Base-by-base conservation (phyloP, 768 basidiomycete species). In the Tulasnella calospora region DNA sequence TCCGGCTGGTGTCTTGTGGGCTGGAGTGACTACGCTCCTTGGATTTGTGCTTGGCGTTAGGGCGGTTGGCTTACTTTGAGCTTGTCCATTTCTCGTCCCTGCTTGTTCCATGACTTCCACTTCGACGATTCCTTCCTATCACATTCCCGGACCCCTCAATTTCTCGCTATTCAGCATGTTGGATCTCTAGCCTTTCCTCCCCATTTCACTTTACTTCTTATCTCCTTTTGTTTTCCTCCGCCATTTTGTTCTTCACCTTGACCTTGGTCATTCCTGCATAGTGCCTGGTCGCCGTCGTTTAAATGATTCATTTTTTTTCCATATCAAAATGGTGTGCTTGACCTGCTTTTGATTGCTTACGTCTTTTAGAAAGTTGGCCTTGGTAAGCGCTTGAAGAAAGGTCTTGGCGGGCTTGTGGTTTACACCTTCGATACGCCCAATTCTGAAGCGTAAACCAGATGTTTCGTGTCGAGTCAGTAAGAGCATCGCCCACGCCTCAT, bases 61-160 rank as follows among this genome's bases (percentile, higher is more conserved):
- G 67, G n/a, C 57, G 46, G 51, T 78, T 4, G 77, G 41, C 19
- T 23, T 72, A n/a, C 77, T 78, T 1, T 78, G 70, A 78, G 30
- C 35, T 15, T 17, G 47, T 13, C 40, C 35, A 3, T 35, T 33
- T 35, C 30, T 55, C 21, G 72, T 74, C 30, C 47, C 36, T 74
- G 47, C 35, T 55, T 27, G 72, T 27, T 44, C 7, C 8, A 35
- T 74, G 23, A 36, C 27, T 57, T 44, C 51, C 44, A 36, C 47
- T 74, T 74, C 46, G 71, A 38, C 30, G 61, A 67, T 27, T 17
- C 12, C 33, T 40, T 46, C 1, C 71, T 72, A n/a, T 72, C 44
- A 33, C 38, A n/a, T 30, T 27, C 12, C 23, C 44, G 44, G 73
- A 51, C 71, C 36, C 1, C 33, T 51, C 23, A 3, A 8, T 74